A percentile compares a stretch with the other conserved stretches of the same genome.
phyloP scores from a whole-genome alignment of 1,139 yeast species.

The Citeromyces hawaiiensis region DNA sequence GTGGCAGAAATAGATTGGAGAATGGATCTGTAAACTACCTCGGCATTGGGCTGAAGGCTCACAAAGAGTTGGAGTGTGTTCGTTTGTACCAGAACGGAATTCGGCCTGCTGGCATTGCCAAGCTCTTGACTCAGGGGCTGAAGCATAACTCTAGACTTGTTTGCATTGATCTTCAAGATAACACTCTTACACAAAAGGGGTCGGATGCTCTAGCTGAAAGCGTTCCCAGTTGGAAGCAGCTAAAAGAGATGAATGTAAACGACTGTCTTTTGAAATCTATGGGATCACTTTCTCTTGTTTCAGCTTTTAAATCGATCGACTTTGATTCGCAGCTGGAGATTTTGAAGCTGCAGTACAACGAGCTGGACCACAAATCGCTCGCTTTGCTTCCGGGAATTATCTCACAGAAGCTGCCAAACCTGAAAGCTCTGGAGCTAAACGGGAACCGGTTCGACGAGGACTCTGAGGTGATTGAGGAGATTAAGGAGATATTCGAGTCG shows the following conservation, averaged over 20 bases:
- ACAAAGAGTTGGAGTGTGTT: slow-evolving; percentile 57
- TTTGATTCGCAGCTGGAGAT: slow-evolving; percentile 28
- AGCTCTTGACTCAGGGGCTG: slow-evolving; percentile 63
- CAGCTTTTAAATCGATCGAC: slow-evolving; percentile 26
- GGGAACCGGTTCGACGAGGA: slow-evolving; percentile 90
- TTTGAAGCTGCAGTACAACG: slow-evolving; percentile 80
- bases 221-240: slow-evolving; percentile 36
- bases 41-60: slow-evolving; percentile 66
- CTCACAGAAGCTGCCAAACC: slow-evolving; percentile 40
- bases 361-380: slow-evolving; percentile 59
- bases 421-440: slow-evolving; percentile 65
- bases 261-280: slow-evolving; percentile 76
- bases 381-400: slow-evolving; percentile 39
- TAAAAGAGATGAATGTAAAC: slow-evolving; percentile 71
- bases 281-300: slow-evolving; percentile 49
- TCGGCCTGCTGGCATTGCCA: slow-evolving; percentile 82
- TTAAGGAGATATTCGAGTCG: slow-evolving; percentile 51
- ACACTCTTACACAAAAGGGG: slow-evolving; percentile 82
- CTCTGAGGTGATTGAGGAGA: slow-evolving; percentile 36
- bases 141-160: slow-evolving; percentile 43
- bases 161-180: slow-evolving; percentile 83
- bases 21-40: slow-evolving; percentile 81
- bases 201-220: slow-evolving; percentile 57
- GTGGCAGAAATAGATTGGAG: slow-evolving; percentile 94
- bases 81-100: slow-evolving; percentile 92